A percentile compares a stretch with the other conserved stretches of the same genome.
Conservation (phyloP, 2,329 filamentous ascomycete species). For the Colletotrichum cuscutae region DNA sequence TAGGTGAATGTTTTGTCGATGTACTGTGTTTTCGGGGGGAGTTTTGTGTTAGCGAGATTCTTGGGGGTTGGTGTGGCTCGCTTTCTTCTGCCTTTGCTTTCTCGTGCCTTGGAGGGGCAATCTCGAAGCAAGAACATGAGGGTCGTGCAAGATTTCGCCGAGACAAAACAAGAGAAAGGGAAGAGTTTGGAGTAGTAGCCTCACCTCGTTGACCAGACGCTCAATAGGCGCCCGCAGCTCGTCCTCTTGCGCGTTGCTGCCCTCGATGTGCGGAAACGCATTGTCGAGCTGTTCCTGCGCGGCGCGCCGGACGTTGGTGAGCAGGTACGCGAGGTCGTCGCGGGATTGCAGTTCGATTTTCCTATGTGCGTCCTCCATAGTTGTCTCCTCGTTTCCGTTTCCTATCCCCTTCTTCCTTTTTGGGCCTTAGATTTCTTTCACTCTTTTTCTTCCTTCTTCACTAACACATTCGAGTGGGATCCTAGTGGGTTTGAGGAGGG, state of each 20-base stretch:
- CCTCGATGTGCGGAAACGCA: slow-evolving; percentile 73
- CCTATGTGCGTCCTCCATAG: slow-evolving; percentile 64
- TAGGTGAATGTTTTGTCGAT: slow-evolving; percentile 69
- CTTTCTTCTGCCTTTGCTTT: not conserved
- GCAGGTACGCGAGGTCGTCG: slow-evolving; percentile 77
- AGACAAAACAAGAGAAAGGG: too few relatives aligned
- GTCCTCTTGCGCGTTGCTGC: slow-evolving; percentile 53
- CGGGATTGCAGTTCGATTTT: slow-evolving; percentile 84
- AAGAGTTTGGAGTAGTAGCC: not conserved
- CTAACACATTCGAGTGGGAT: not conserved
- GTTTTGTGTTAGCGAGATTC: too few relatives aligned
- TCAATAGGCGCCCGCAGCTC: slow-evolving; percentile 69
- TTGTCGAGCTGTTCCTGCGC: slow-evolving; percentile 74
- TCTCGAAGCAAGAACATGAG: too few relatives aligned
- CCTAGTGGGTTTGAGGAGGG: not conserved
- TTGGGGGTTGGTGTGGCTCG: not conserved
- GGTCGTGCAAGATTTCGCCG: too few relatives aligned
- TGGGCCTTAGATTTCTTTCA: not conserved
- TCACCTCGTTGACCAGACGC: slow-evolving; percentile 67
- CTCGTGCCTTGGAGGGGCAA: too few relatives aligned
- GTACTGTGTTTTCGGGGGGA: slow-evolving; percentile 55
- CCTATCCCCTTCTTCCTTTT: not conserved
- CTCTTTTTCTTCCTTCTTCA: not conserved
- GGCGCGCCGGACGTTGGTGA: slow-evolving; percentile 74
- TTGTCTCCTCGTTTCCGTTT: not conserved